phyloP scores from a whole-genome alignment of 2,329 filamentous ascomycete species.

The Periglandula ipomoeae region DNA sequence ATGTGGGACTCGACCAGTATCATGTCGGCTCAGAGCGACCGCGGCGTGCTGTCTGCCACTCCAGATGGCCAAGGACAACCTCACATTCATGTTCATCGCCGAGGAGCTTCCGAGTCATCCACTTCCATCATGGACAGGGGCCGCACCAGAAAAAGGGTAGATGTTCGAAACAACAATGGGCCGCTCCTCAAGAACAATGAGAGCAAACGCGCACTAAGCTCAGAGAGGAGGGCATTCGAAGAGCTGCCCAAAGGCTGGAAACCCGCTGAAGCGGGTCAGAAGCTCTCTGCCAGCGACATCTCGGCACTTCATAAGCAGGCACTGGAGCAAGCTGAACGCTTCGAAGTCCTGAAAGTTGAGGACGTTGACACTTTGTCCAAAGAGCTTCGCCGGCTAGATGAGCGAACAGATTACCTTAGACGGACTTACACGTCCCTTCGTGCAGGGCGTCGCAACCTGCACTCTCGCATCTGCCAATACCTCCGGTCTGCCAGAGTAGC shows the following conservation, averaged over 20 bases:
- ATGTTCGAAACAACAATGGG: slow-evolving; percentile 30
- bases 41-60: slow-evolving; percentile 5
- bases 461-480: slow-evolving; percentile 68
- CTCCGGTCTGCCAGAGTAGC: slow-evolving; percentile 61
- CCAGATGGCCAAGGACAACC: slow-evolving; percentile 7
- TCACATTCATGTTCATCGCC: slow-evolving; percentile 30
- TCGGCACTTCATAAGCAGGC: slow-evolving; percentile 49
- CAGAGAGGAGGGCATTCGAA: slow-evolving; percentile 50
- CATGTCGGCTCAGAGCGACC: slow-evolving; percentile 3
- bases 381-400: slow-evolving; percentile 69
- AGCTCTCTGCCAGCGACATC: slow-evolving; percentile 40
- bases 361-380: slow-evolving; percentile 59
- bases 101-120: slow-evolving; percentile 47
- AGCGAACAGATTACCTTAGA: slow-evolving; percentile 68
- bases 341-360: slow-evolving; percentile 52
- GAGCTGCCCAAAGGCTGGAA: slow-evolving; percentile 49
- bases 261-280: slow-evolving; percentile 40
- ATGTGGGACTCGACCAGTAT: slow-evolving; percentile 29
- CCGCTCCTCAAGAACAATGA: slow-evolving; percentile 27
- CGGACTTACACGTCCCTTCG: slow-evolving; percentile 68
- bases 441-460: slow-evolving; percentile 66
- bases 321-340: slow-evolving; percentile 50
- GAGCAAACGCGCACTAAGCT: slow-evolving; percentile 37
- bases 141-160: slow-evolving; percentile 46
- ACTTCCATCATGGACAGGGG: slow-evolving; percentile 50